Evolutionary conservation across 2,329 filamentous ascomycete genomes (phyloP), one percentile per base, ranked within the genome.

Genomic region (Ceratocystis papillata): DNA sequence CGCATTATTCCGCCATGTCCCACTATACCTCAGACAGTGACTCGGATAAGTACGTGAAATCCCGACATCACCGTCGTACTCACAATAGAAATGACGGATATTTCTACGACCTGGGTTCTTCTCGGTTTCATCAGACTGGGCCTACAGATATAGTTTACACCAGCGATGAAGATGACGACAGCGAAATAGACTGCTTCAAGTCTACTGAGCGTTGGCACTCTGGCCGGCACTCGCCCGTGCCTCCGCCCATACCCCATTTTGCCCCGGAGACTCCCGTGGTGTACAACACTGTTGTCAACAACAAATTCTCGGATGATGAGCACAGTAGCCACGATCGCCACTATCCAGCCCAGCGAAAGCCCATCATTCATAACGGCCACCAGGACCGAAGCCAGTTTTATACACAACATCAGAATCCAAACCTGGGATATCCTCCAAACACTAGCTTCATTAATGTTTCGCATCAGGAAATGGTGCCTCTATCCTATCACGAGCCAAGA

Each of bases 261-360:
- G n/a, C 15, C 17, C 2, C 61, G 17, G 20, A 48, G 46, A n/a
- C 22, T 20, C 61, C 61, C 1, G 44, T 67, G 3, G 64, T 67
- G 10, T 59, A 60, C 65, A 67, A 61, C 37, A 55, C 61, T 15
- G 41, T 62, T 22, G 28, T 59, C 55, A 37, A 41, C 46, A 62
- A 62, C 33, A 41, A 61, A 7, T 50, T 53, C 22, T 48, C 64
- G 4, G 59, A 66, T 28, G 60, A 66, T 22, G 64, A 66, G 44
- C 30, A 57, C 12, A 63, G 44, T n/a, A 22, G 28, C 3, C 45
- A 22, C 20, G n/a, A 3, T 33, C 37, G 3, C 15, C 62, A 30
- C 45, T 30, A 30, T 7, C 44, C 57, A 8, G 45, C 2, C 10
- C 41, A 10, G 3, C 64, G 12, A 30, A 37, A 37, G 20, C 22